phyloP scores from a whole-genome alignment of 169 alveolate species.

The Eimeria acervulina region DNA sequence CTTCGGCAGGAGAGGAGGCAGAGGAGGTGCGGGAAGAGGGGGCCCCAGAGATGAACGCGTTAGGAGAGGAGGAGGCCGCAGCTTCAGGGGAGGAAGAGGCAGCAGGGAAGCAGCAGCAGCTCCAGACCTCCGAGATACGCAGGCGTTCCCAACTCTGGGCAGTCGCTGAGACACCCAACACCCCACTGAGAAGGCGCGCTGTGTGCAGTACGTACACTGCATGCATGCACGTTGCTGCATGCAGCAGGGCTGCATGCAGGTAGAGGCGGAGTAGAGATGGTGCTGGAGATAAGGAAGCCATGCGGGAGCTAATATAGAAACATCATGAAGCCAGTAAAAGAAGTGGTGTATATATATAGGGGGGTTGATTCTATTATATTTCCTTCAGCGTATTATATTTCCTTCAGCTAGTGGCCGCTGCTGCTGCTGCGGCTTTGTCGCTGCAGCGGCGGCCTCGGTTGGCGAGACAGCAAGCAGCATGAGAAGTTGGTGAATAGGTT shows the following conservation, averaged over 20 bases:
- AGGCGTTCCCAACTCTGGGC: slow-evolving; percentile 58
- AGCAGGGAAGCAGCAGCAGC: neutral
- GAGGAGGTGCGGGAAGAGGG: neutral
- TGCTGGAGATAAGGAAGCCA: no score
- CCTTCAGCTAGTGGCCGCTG: neutral
- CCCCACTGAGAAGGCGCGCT: no score
- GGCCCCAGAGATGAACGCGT: slow-evolving; percentile 8
- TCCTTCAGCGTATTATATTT: neutral
- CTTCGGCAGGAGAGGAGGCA: slow-evolving; percentile 7
- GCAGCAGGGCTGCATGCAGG: neutral
- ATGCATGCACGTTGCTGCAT: no score
- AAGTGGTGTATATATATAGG: no score
- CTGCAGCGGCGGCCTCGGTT: no score
- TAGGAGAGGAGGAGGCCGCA: neutral
- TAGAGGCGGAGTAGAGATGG: no score
- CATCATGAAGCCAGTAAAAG: no score
- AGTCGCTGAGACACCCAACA: slow-evolving; percentile 7
- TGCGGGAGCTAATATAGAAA: no score
- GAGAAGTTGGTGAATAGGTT: no score
- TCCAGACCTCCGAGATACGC: slow-evolving; percentile 40
- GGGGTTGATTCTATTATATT: no score
- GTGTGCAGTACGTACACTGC: no score
- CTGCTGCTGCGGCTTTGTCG: neutral
- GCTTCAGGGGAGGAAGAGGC: neutral
- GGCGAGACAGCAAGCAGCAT: no score